Evolutionary conservation across 495 filamentous ascomycete genomes (phyloP).

Genomic region (Xylaria nigripes): DNA sequence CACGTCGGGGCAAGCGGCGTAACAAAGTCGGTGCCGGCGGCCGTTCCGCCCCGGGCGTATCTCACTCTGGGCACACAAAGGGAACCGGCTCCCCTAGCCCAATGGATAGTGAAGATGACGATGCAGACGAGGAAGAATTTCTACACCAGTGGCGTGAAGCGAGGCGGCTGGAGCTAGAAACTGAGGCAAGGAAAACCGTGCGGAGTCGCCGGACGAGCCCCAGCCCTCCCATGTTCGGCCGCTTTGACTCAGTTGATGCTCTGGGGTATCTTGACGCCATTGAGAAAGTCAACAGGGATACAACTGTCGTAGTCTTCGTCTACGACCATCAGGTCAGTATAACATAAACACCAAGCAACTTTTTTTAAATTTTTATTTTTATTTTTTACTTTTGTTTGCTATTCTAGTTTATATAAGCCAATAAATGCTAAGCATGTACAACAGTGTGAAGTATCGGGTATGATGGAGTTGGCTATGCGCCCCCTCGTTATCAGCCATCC

Average conservation of each 20-base stretch:
- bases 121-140: conserved; percentile 72
- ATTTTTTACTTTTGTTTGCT: not conserved
- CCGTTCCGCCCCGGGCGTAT: conserved; percentile 36
- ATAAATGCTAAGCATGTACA: conserved; percentile 1
- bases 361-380: not conserved
- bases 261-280: conserved; percentile 89
- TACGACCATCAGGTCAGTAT: conserved; percentile 76
- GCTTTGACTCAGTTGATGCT: conserved; percentile 77
- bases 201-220: conserved; percentile 56
- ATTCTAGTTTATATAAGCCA: too few relatives aligned
- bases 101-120: conserved; percentile 48
- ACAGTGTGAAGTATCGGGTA: conserved; percentile 64
- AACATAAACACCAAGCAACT: not conserved
- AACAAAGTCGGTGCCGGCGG: conserved; percentile 36
- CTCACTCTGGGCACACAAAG: conserved; percentile 6
- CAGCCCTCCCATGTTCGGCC: conserved; percentile 67
- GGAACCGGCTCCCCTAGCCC: conserved; percentile 12
- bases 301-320: conserved; percentile 88
- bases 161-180: conserved; percentile 67
- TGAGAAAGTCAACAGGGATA: conserved; percentile 74
- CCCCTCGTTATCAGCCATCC: conserved; percentile 61
- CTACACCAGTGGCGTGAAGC: conserved; percentile 73
- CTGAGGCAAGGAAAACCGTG: conserved; percentile 32
- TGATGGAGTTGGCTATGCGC: conserved; percentile 68
- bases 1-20: conserved; percentile 57